These are phyloP conservation scores for Pseudognaphalium luteoalbum DNA, from an alignment of 129 eudicot species.

Conservation along the genomic window DNA sequence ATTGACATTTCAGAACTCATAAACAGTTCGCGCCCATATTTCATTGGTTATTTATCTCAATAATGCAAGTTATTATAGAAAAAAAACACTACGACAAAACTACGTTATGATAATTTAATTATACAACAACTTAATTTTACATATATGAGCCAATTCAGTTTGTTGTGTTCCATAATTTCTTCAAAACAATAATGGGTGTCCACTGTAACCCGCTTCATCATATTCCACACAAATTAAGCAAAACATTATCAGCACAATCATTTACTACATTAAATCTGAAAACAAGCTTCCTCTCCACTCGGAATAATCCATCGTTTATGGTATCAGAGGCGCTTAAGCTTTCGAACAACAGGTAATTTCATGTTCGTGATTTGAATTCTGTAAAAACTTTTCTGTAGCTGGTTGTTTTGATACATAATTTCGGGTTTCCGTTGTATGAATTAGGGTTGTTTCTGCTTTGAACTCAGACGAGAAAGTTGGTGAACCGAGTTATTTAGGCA, in stretches of 20 bases:
- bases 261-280: conserved; percentile 26
- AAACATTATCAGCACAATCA: conserved; percentile 12
- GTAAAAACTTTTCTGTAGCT: no score
- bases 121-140: no score
- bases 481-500: conserved; percentile 44
- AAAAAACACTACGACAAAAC: no score
- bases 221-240: neutral
- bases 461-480: conserved; percentile 60
- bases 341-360: conserved; percentile 36
- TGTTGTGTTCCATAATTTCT: no score
- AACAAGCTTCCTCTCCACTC: conserved; percentile 29
- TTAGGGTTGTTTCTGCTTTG: conserved; percentile 57
- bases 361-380: no score
- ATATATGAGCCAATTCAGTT: no score
- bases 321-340: conserved; percentile 29
- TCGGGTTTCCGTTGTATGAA: neutral
- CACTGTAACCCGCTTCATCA: neutral
- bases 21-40: no score
- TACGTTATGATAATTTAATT: no score
- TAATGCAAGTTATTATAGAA: no score
- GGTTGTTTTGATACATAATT: neutral
- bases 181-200: neutral
- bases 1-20: no score
- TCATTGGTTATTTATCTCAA: no score
- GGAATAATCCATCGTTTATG: conserved; percentile 22